Evolutionary conservation across 305 asterid genomes (phyloP), one percentile per base, ranked within the genome.

Genomic region (Solanum hybrid): DNA sequence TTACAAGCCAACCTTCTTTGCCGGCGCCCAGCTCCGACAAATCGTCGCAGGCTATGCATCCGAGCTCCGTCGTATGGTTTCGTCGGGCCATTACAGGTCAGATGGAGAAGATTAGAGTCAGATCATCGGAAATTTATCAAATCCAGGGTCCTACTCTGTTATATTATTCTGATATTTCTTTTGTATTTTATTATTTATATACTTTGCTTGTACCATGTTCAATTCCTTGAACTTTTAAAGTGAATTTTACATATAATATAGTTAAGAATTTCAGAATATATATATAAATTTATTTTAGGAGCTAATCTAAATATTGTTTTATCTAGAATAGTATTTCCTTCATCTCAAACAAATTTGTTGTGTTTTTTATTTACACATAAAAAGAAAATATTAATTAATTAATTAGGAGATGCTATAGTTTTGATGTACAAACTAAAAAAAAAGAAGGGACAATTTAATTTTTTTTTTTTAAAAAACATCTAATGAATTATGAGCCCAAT

Each of bases 1-100:
- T 92, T 37, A 95, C 95, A 7, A 97, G 94, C 99, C 99, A 95
- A 6, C 98, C 97, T 94, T 97, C 98, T 93, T 92, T 95, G 9
- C 98, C 99, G 79, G 98, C 98, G 80, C 99, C 98, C 77, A 97
- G 85, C 45, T 94, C 96, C 26, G 98, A 88, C 32, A 96, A 89
- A 90, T 96, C 97, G 29, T 92, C 94, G 91, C 96, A 95, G 92
- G 98, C 98, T 77, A 97, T 93, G 91, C 95, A 92, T 56, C 97
- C 97, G 10, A 95, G 95, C 93, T 95, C 98, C 91, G 96, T 91
- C 91, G 96, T 92, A 92, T 95, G 98, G 37, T 90, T 85, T 87
- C 96, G 95, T 86, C 99, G 96, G 87, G 96, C 90, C 99, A 97
- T 96, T 34, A 89, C 82, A 80, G 42, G 77, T 82, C 38, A 42